These are phyloP conservation scores for Sisymbrium irio DNA, from an alignment of 345 rosid species.

Conservation along the genomic window DNA sequence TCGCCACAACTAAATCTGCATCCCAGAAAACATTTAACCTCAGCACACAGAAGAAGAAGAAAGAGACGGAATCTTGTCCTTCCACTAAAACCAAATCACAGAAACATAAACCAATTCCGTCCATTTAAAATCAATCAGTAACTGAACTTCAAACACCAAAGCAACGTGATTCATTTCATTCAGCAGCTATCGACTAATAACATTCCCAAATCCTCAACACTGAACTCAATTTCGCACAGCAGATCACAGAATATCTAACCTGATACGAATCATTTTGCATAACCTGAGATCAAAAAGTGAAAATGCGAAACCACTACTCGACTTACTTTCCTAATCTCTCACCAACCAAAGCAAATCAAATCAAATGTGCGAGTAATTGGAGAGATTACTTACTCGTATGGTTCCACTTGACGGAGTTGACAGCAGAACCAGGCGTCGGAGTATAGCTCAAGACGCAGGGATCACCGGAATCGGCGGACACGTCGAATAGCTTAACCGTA, in stretches of 20 bases:
- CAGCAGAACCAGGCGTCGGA: slow-evolving; percentile 66
- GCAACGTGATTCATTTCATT: slow-evolving; percentile 3
- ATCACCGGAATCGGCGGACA: slow-evolving; percentile 66
- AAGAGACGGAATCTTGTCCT: not conserved
- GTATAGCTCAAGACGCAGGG: slow-evolving; percentile 75
- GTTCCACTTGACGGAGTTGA: slow-evolving; percentile 93
- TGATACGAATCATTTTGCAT: not conserved
- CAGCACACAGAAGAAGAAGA: slow-evolving; percentile 4
- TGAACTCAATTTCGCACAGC: slow-evolving; percentile 4
- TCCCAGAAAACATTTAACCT: not conserved
- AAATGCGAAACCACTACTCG: not conserved
- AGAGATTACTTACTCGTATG: slow-evolving; percentile 68
- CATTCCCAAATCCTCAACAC: slow-evolving; percentile 8
- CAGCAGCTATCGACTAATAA: not conserved
- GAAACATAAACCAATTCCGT: not conserved
- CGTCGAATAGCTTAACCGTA: slow-evolving; percentile 85
- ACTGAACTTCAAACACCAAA: not conserved
- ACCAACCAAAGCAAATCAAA: slow-evolving; percentile 16
- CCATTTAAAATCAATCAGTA: not conserved
- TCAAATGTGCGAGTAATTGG: not conserved
- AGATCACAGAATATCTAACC: slow-evolving; percentile 3
- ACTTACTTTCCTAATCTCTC: slow-evolving; percentile 13
- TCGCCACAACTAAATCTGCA: slow-evolving; percentile 96
- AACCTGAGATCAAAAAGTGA: slow-evolving; percentile 1
- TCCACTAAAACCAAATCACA: not conserved